phyloP scores from a whole-genome alignment of 192 early-diverging fungal genomes.

The Powellomyces hirtus region DNA sequence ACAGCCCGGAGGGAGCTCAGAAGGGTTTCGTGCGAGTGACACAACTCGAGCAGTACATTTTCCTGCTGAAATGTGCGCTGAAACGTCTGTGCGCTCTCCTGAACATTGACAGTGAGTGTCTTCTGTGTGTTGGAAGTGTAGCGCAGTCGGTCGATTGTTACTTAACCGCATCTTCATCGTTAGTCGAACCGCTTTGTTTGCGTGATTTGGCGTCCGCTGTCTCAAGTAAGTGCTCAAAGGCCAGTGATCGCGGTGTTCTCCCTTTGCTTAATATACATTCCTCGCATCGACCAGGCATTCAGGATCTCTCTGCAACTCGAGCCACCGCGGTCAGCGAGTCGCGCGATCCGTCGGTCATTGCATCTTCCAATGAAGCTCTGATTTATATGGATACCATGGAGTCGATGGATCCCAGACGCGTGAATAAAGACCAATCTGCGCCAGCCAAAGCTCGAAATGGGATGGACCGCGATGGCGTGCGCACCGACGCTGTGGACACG shows the following conservation, averaged over 20 bases:
- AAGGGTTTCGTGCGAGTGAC: conserved; percentile 71
- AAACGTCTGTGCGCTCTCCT: conserved; percentile 77
- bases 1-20: conserved; percentile 6
- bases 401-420: not conserved
- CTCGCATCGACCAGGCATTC: not conserved
- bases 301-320: not conserved
- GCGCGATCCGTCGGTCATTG: conserved; percentile 5
- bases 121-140: too few species aligned
- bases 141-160: too few species aligned
- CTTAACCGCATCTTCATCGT: too few species aligned
- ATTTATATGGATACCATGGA: not conserved
- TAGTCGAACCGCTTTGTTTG: too few species aligned
- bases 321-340: not conserved
- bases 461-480: not conserved
- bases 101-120: conserved; percentile 42
- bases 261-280: not conserved
- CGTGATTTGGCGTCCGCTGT: too few species aligned
- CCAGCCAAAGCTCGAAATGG: not conserved
- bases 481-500: not conserved
- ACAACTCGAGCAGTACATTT: conserved; percentile 89
- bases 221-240: too few species aligned
- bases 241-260: too few species aligned
- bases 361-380: not conserved
- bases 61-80: conserved; percentile 78
- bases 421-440: not conserved